These are phyloP conservation scores for Lepraria neglecta DNA, from an alignment of 495 filamentous ascomycete genomes.

Conservation along the genomic window DNA sequence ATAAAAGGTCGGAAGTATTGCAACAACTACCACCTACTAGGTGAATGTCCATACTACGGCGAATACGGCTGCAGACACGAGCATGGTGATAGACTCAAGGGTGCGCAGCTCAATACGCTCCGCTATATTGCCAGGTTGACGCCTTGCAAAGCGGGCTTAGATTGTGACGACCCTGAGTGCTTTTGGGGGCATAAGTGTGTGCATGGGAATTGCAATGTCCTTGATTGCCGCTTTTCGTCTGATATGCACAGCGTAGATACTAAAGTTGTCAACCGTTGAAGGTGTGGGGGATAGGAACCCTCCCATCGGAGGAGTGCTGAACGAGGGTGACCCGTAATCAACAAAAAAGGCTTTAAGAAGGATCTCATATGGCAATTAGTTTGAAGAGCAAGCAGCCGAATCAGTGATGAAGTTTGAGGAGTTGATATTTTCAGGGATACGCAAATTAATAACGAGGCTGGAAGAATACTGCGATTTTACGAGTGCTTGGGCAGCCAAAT, in stretches of 20 bases:
- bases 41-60: conserved; percentile 21
- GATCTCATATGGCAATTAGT: too few species aligned
- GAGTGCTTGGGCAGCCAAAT: too few species aligned
- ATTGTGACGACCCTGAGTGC: conserved; percentile 29
- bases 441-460: too few species aligned
- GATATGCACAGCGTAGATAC: conserved; percentile 21
- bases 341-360: too few species aligned
- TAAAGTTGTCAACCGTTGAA: conserved; percentile 11
- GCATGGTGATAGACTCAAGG: conserved; percentile 25
- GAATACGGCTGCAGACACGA: conserved; percentile 24
- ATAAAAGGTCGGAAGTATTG: conserved; percentile 29
- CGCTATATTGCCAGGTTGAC: conserved; percentile 28
- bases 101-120: conserved; percentile 26
- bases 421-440: too few species aligned
- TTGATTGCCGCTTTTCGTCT: conserved; percentile 11
- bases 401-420: too few species aligned
- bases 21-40: conserved; percentile 30
- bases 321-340: too few species aligned
- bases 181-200: conserved; percentile 32
- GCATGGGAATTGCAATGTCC: conserved; percentile 11
- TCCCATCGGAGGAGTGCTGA: background rate
- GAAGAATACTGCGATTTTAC: too few species aligned
- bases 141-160: conserved; percentile 25
- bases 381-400: too few species aligned
- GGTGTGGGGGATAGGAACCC: background rate